Evolutionary conservation across 2,329 filamentous ascomycete genomes (phyloP).

Genomic region (Paecilomyces formosus): DNA sequence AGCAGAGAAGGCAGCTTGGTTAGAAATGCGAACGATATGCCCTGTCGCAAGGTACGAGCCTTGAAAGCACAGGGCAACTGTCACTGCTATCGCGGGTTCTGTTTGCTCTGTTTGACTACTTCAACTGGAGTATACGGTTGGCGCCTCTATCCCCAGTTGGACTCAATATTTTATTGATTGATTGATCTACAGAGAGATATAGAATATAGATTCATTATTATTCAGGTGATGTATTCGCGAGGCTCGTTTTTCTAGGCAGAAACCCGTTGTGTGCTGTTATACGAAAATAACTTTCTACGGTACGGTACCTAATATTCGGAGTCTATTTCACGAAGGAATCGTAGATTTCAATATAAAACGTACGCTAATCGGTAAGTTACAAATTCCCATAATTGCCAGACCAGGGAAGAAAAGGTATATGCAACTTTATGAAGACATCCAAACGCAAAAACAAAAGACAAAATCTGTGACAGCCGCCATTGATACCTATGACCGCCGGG

Average conservation of each 20-base stretch:
- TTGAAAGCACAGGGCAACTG: background rate
- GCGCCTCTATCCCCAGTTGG: background rate
- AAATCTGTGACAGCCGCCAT: background rate
- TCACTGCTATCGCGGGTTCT: background rate
- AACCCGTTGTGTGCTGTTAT: background rate
- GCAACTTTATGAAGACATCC: background rate
- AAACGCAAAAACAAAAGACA: background rate
- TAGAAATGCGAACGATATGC: background rate
- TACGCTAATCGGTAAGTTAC: background rate
- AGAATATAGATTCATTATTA: background rate
- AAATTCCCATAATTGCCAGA: background rate
- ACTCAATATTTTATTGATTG: background rate
- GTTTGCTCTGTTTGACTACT: conserved; percentile 10
- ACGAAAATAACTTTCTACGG: too few species aligned
- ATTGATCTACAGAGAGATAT: background rate
- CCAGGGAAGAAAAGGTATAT: background rate
- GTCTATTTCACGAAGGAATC: background rate
- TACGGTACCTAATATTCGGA: too few species aligned
- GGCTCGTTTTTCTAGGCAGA: background rate
- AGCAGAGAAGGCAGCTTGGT: background rate
- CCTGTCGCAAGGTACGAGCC: background rate
- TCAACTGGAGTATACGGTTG: background rate
- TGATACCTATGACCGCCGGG: background rate
- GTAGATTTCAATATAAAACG: background rate
- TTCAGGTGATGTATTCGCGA: background rate